Evolutionary conservation across 805 yeast species (phyloP).

Genomic region (Isabelozyma pseudorhagii): DNA sequence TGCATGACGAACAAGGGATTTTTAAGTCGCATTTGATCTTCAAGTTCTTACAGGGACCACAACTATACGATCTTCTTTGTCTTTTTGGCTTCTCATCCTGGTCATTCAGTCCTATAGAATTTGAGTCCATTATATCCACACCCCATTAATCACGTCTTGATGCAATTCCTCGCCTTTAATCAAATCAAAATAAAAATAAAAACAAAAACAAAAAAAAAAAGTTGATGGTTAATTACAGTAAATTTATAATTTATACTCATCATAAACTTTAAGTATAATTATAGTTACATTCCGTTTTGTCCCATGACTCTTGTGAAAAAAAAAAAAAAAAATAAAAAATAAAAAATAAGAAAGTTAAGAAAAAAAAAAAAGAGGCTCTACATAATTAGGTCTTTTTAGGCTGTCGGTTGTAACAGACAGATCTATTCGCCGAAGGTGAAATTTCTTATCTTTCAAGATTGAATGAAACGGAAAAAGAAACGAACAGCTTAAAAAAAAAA

Average conservation of each 20-base stretch:
- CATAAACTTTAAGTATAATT: too few relatives aligned
- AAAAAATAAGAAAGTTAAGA: too few relatives aligned
- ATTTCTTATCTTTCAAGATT: not conserved
- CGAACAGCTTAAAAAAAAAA: not conserved
- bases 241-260: too few relatives aligned
- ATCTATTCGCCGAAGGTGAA: not conserved
- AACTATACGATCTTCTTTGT: constrained; percentile 50
- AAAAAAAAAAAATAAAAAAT: too few relatives aligned
- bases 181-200: not conserved
- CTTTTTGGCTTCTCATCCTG: constrained; percentile 21
- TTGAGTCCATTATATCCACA: not conserved
- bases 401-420: not conserved
- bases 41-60: constrained; percentile 54
- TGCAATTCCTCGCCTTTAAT: not conserved
- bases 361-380: not conserved
- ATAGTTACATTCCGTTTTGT: too few relatives aligned
- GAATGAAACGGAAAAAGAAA: too few relatives aligned
- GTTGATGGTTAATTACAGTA: not conserved
- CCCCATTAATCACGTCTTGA: not conserved
- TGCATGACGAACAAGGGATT: constrained; percentile 47
- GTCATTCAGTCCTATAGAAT: not conserved
- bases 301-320: too few relatives aligned
- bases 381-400: not conserved
- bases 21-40: constrained; percentile 52
- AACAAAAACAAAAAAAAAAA: too few relatives aligned